Evolutionary conservation across 495 filamentous ascomycete genomes (phyloP), one percentile per base, ranked within the genome.

Genomic region (Talaromyces stipitatus): DNA sequence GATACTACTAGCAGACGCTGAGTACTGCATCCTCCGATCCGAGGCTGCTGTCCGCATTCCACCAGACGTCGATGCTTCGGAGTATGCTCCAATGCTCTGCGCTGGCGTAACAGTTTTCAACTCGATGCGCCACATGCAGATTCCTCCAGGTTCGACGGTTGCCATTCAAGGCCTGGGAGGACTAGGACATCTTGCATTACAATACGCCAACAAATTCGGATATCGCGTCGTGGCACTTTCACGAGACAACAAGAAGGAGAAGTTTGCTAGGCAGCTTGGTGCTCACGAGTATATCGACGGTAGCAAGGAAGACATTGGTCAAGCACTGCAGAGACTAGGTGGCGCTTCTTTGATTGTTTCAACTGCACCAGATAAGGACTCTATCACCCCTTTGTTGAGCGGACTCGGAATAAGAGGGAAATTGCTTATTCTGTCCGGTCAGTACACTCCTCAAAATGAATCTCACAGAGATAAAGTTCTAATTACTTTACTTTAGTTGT

Each of bases 101-200:
- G 85, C 87, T 2, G 87, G 86, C 50, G 78, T 89, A 47, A 87
- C 85, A 24, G 81, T 85, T 32, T 90, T 88, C 79, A 89, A 88
- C 71, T 76, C 77, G 4, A 83, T 90, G 46, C 80, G 85, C 22
- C 76, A 80, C 45, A 78, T 84, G 75, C 70, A 80, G 38, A 71
- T 88, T 41, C 62, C 71, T 14, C 70, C 74, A 0, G 86, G 85
- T 28, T 77, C 76, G 32, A 69, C 75, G 1, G 84, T 90, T 7
- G 85, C 82, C 18, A 62, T 88, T 9, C 83, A 87, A 64, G 85
- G 84, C 0, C 75, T 88, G 11, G 85, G 84, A 12, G 85, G 85
- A 0, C 73, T 88, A 0, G 85, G 86, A 20, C 86, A 89, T 68
- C 65, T 89, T 11, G 87, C 83, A 2, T 68, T 88, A 24, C 85